Base-by-base conservation (phyloP, 495 filamentous ascomycete genomes). In the Aspergillus cavernicola region DNA sequence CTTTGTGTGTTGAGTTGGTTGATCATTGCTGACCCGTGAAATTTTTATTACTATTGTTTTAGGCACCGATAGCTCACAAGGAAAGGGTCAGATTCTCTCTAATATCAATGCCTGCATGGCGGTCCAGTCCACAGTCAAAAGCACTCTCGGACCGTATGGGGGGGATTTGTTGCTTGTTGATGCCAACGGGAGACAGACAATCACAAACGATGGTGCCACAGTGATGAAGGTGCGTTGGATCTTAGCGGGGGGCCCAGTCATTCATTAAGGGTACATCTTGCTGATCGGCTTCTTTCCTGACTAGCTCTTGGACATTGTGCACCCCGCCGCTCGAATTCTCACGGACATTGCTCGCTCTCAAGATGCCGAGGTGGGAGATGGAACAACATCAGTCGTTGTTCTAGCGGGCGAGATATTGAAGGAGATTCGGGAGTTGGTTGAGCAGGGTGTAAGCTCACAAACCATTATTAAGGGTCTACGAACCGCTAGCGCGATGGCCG, bases 101-200 rank as follows among this genome's bases (percentile, higher is more conserved):
- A 98, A 98, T 72, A 97, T 98, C 75, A 96, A 96, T 76, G 93
- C 92, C 56, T 98, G 93, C 73, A 78, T 96, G 63, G 92, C 92
- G n/a, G 92, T 98, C 29, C 93, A 98, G 72, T 81, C 87, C 33
- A 97, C 93, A 52, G 89, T 98, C 69, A 89, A 92, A 76, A 88
- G 86, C 65, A 98, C 93, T 12, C 77, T 98, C 38, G 93, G 93
- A n/a, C 93, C 93, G 9, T 98, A 97, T 72, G 93, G 93, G 64
- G 93, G 93, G 56, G 93, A 98, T 73, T 76, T 98, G 65, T 79
- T 98, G 62, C 81, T 98, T 68, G 93, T 98, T 52, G 95, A 98
- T 72, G 83, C 80, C 64, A 96, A 97, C 78, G 93, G 93, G 67
- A 86, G 70, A 68, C 90, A 95, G 75, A 98, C 93, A 58, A 97